Conservation (phyloP, 345 rosid species). For the Eucalyptus lansdowneana region DNA sequence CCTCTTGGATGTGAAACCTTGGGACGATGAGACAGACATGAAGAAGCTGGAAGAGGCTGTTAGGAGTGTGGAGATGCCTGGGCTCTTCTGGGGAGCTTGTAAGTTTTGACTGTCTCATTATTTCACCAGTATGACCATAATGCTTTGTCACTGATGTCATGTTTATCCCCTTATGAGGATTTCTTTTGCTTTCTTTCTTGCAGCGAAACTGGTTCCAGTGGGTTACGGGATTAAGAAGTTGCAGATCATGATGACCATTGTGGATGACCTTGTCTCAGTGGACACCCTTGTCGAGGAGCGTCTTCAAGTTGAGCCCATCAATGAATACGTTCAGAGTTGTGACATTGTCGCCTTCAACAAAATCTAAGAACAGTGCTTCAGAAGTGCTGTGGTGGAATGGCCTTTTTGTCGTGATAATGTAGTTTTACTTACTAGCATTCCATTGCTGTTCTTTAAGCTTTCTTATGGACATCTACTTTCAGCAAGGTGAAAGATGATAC, state of each 20-base stretch:
- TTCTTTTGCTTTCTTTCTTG: not conserved
- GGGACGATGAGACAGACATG: constrained; percentile 99
- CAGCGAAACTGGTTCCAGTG: constrained; percentile 84
- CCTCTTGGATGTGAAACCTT: constrained; percentile 87
- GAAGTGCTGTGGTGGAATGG: not conserved
- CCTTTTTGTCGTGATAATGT: not conserved
- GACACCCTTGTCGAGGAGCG: constrained; percentile 68
- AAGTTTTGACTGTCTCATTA: constrained; percentile 2
- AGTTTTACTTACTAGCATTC: not conserved
- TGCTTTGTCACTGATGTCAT: not conserved
- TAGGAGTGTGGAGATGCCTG: constrained; percentile 60
- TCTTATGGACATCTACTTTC: not conserved
- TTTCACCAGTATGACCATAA: not conserved
- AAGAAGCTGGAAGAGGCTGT: constrained; percentile 78
- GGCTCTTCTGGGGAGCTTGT: constrained; percentile 97
- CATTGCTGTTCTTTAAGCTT: not conserved
- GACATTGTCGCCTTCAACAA: constrained; percentile 98
- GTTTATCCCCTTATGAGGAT: not conserved
- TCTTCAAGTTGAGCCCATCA: constrained; percentile 68
- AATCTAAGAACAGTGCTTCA: constrained; percentile 21
- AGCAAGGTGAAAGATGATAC: not conserved
- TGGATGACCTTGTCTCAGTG: constrained; percentile 89
- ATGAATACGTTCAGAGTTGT: constrained; percentile 75
- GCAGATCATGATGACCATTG: constrained; percentile 77
- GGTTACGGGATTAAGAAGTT: constrained; percentile 95